A percentile compares a stretch with the other conserved stretches of the same genome.
Evolutionary conservation across 805 yeast genomes (phyloP).

Genomic region (Candida michaelii): DNA sequence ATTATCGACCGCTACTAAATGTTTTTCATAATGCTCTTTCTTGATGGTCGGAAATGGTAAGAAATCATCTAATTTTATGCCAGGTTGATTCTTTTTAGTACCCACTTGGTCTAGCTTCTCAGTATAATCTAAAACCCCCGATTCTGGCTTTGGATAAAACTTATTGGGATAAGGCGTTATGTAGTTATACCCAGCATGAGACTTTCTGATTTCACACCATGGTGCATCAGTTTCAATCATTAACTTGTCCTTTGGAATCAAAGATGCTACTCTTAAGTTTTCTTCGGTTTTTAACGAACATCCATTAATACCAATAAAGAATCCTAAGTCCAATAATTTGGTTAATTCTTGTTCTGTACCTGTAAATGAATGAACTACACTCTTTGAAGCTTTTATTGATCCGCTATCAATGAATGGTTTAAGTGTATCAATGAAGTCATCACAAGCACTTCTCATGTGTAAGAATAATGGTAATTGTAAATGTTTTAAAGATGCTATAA

Average conservation of each 20-base stretch:
- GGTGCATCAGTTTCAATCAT: slow-evolving; percentile 96
- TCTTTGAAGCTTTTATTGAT: slow-evolving; percentile 44
- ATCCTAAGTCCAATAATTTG: slow-evolving; percentile 54
- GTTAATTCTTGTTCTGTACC: slow-evolving; percentile 69
- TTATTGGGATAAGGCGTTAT: slow-evolving; percentile 56
- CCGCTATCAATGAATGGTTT: slow-evolving; percentile 58
- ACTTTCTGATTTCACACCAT: slow-evolving; percentile 91
- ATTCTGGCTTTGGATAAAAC: slow-evolving; percentile 45
- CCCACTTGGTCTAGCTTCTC: slow-evolving; percentile 4
- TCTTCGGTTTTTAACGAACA: slow-evolving; percentile 83
- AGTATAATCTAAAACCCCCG: slow-evolving; percentile 1
- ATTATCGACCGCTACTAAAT: slow-evolving; percentile 17
- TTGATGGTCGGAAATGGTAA: slow-evolving; percentile 66
- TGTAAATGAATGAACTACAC: slow-evolving; percentile 96
- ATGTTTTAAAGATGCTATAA: slow-evolving; percentile 43
- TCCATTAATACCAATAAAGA: slow-evolving; percentile 85
- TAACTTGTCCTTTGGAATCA: slow-evolving; percentile 68
- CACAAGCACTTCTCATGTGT: slow-evolving; percentile 85
- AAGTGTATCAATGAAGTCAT: slow-evolving; percentile 69
- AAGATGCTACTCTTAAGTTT: slow-evolving; percentile 62
- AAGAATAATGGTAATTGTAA: slow-evolving; percentile 74
- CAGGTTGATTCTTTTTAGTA: slow-evolving; percentile 18
- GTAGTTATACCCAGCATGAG: slow-evolving; percentile 71
- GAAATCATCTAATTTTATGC: slow-evolving; percentile 43
- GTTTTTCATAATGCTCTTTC: slow-evolving; percentile 55